Conservation (phyloP, 2,329 filamentous ascomycete genomes). For the Chaetomiaceae sp. region DNA sequence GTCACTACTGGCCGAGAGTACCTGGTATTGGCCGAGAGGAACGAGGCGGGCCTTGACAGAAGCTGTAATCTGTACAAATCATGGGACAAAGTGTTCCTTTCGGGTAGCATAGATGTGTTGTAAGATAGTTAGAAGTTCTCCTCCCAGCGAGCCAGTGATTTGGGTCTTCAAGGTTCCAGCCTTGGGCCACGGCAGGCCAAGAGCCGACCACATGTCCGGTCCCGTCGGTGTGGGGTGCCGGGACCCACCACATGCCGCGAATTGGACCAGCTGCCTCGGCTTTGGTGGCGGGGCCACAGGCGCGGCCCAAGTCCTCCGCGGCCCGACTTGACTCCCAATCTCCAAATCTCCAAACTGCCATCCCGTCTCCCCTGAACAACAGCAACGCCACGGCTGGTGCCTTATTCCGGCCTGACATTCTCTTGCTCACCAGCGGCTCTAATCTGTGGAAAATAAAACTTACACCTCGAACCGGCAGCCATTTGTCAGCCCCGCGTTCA, state of each 20-base stretch:
- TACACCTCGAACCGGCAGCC: not conserved
- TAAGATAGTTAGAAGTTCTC: not conserved
- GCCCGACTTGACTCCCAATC: not conserved
- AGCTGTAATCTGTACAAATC: conserved; percentile 3
- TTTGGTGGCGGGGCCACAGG: not conserved
- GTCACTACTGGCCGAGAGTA: not conserved
- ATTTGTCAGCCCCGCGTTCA: not conserved
- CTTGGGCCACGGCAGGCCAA: not conserved
- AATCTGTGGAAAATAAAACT: too few species aligned
- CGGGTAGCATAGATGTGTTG: not conserved
- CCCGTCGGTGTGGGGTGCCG: conserved; percentile 2
- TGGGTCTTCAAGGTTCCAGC: too few species aligned
- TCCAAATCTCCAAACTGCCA: not conserved
- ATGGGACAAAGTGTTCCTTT: not conserved
- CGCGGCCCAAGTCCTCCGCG: conserved; percentile 1
- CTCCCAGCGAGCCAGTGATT: not conserved
- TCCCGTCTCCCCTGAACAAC: not conserved
- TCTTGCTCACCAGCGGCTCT: not conserved
- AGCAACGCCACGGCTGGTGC: conserved; percentile 1
- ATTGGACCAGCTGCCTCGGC: conserved; percentile 17
- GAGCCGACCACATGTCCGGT: conserved; percentile 1
- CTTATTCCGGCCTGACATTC: conserved; percentile 9
- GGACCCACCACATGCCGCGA: conserved; percentile 4
- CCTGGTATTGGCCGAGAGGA: not conserved
- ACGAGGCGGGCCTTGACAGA: not conserved